Conservation (phyloP, 2,329 filamentous ascomycete species). For the Tolypocladium album region DNA sequence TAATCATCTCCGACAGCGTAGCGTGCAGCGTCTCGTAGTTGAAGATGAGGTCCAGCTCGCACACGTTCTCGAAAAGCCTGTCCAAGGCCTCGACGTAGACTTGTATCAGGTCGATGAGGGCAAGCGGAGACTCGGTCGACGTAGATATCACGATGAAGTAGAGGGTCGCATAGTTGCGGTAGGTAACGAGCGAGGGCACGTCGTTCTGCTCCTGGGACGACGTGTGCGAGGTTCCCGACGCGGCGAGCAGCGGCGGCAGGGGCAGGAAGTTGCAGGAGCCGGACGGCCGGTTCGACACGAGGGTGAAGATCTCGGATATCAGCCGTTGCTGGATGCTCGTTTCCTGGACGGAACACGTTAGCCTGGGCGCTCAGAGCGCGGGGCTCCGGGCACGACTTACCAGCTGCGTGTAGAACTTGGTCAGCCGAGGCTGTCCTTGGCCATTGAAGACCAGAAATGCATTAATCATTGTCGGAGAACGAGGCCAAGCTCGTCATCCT, state of each 20-base stretch:
- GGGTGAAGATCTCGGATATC: conserved; percentile 92
- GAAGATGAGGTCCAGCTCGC: conserved; percentile 96
- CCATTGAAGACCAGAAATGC: conserved; percentile 98
- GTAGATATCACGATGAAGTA: conserved; percentile 99
- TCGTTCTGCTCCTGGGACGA: conserved; percentile 68
- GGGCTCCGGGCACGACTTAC: conserved; percentile 31
- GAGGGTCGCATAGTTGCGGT: conserved; percentile 94
- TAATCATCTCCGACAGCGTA: conserved; percentile 84
- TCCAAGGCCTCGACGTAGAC: conserved; percentile 96
- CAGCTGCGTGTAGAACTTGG: conserved; percentile 97
- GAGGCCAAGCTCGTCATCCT: conserved; percentile 1
- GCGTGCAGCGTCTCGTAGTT: conserved; percentile 97
- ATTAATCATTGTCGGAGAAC: conserved; percentile 68
- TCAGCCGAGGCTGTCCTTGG: conserved; percentile 89
- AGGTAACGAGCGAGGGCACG: conserved; percentile 88
- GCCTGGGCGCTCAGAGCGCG: background rate
- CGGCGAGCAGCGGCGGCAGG: conserved; percentile 53
- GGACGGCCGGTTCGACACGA: conserved; percentile 83
- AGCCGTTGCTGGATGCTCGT: conserved; percentile 94
- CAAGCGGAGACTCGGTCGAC: conserved; percentile 88
- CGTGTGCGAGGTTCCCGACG: conserved; percentile 51
- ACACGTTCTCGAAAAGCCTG: conserved; percentile 94
- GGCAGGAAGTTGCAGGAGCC: conserved; percentile 97
- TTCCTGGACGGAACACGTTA: conserved; percentile 47
- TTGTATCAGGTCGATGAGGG: conserved; percentile 91